These are phyloP conservation scores for Physaria fendleri DNA, from an alignment of 345 rosid species.

Conservation along the genomic window DNA sequence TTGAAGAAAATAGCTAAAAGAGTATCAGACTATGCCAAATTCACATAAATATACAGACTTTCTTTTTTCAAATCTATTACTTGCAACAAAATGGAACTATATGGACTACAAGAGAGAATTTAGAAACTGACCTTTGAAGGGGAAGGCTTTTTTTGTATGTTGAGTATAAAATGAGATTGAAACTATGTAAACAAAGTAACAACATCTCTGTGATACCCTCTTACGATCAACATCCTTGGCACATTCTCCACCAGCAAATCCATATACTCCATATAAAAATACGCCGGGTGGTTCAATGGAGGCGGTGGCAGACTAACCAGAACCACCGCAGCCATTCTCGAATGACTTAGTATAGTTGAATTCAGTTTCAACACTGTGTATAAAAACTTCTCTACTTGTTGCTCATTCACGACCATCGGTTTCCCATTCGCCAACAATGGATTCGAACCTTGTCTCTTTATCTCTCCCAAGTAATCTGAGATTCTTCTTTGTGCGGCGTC, in stretches of 20 bases:
- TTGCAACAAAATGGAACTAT: slow-evolving; percentile 1
- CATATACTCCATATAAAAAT: slow-evolving; percentile 99
- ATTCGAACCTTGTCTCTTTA: slow-evolving; percentile 43
- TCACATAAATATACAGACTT: too few species aligned
- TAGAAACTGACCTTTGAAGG: slow-evolving; percentile 23
- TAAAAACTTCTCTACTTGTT: slow-evolving; percentile 58
- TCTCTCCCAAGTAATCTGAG: slow-evolving; percentile 53
- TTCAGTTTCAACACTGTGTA: slow-evolving; percentile 79
- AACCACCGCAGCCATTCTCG: slow-evolving; percentile 91
- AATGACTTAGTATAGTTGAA: slow-evolving; percentile 65
- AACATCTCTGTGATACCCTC: slow-evolving; percentile 98
- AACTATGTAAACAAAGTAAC: slow-evolving; percentile 88
- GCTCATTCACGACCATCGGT: slow-evolving; percentile 68
- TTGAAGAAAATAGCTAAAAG: too few species aligned
- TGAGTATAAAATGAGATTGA: slow-evolving; percentile 9
- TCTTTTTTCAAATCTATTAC: not conserved
- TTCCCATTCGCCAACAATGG: slow-evolving; percentile 71
- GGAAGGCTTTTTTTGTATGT: not conserved
- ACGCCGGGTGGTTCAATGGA: slow-evolving; percentile 69
- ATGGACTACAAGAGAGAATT: slow-evolving; percentile 4
- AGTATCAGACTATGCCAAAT: too few species aligned
- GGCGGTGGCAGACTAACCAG: slow-evolving; percentile 67
- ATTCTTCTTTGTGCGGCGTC: slow-evolving; percentile 70
- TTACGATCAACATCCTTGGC: slow-evolving; percentile 85
- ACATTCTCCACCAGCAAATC: slow-evolving; percentile 94